Base-by-base conservation (phyloP, 345 rosid genomes). In the Corchorus capsularis region DNA sequence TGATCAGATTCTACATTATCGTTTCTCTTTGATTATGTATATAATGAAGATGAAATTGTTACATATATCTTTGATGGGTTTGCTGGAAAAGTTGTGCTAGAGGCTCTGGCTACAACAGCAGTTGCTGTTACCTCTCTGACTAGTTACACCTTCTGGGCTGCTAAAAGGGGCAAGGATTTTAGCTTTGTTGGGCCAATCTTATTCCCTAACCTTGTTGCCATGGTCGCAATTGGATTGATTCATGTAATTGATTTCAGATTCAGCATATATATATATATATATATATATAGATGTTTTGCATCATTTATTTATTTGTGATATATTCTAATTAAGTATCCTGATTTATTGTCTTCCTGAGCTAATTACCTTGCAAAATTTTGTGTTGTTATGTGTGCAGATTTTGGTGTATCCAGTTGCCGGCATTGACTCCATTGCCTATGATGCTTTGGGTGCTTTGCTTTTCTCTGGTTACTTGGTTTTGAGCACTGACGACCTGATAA, bases 81-180 rank as follows among this genome's bases (percentile, higher is more conserved):
- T 52, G 12, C 56, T 15, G 89, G 77, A 95, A 39, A 2, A 39
- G 43, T 39, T 39, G 43, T 39, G 43, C 43, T 39, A 6, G 43
- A 39, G 6, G 43, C 98, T 32, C 78, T 94, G 75, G 84, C 92
- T 80, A 82, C 92, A 73, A 94, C 98, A 37, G 79, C 94, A 1
- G 94, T 93, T 5, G 96, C 91, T 81, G 98, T 92, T 6, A 86
- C 72, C 39, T 85, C 96, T 69, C 81, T 94, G 59, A 94, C 98
- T 43, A 97, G 82, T 7, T 94, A 94, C 82, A 92, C 98, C 68
- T 94, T 94, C 92, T 94, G 94, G 97, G 98, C 97, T 32, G 75
- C 97, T 17, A 92, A 87, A 93, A 94, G 83, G 76, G 98, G 98
- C 79, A 85, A 89, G 83, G 98, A 94, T 75, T 94, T 94, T 85